phyloP scores from a whole-genome alignment of 164 flowering plant species.

The Vitis vinifera region ASM3070453v1 NC_081821.1:4490001-4490500 shows the following conservation, averaged over 20 bases:
- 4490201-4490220: slow-evolving; percentile 33
- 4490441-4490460: background rate
- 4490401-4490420: background rate
- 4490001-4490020: background rate
- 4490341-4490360: slow-evolving; percentile 1
- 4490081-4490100: background rate
- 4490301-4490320: slow-evolving; percentile 72
- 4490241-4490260: background rate
- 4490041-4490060: background rate
- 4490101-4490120: slow-evolving; percentile 42
- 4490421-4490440: background rate
- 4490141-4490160: slow-evolving; percentile 55
- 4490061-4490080: background rate
- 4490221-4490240: background rate
- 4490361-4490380: background rate
- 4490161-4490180: slow-evolving; percentile 51
- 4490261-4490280: background rate
- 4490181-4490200: slow-evolving; percentile 65
- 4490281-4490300: slow-evolving; percentile 8
- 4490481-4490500: slow-evolving; percentile 49
- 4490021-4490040: background rate
- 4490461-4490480: background rate
- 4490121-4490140: slow-evolving; percentile 43
- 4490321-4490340: slow-evolving; percentile 62
- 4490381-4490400: background rate